Conservation (phyloP, 2,329 filamentous ascomycete genomes). For the Cladosporium sp. region DNA sequence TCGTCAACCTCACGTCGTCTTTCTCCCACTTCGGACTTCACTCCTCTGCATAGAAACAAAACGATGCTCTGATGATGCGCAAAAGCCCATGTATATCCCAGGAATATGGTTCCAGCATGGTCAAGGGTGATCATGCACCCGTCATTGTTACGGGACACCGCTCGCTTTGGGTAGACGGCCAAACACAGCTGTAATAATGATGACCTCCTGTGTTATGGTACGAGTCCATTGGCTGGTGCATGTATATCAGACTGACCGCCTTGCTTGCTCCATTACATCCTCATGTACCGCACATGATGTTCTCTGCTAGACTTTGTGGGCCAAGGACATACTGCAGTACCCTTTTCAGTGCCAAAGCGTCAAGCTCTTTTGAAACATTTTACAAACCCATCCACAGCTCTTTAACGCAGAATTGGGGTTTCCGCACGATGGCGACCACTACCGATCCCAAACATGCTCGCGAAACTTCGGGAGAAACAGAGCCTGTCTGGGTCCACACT, state of each 20-base stretch:
- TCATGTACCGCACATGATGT: not conserved
- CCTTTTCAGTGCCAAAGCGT: not conserved
- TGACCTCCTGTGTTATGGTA: not conserved
- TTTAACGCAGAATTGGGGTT: not conserved
- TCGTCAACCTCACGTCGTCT: constrained; percentile 1
- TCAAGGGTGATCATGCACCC: not conserved
- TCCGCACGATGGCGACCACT: constrained; percentile 22
- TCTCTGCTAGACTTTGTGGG: not conserved
- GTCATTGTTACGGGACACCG: constrained; percentile 2
- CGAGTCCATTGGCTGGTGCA: not conserved
- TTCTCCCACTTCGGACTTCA: not conserved
- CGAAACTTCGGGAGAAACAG: constrained; percentile 52
- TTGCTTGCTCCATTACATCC: not conserved
- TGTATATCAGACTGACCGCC: not conserved
- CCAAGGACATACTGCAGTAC: not conserved
- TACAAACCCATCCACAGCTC: not conserved
- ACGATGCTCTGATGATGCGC: not conserved
- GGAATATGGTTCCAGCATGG: not conserved
- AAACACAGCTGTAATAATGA: not conserved
- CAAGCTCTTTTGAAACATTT: not conserved
- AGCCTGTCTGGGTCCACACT: constrained; percentile 56
- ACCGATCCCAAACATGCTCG: constrained; percentile 37
- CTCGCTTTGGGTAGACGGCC: not conserved
- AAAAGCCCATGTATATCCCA: not conserved
- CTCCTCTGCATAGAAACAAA: not conserved